Evolutionary conservation across 2,329 filamentous ascomycete species (phyloP).

Genomic region (Saccharata proteae): DNA sequence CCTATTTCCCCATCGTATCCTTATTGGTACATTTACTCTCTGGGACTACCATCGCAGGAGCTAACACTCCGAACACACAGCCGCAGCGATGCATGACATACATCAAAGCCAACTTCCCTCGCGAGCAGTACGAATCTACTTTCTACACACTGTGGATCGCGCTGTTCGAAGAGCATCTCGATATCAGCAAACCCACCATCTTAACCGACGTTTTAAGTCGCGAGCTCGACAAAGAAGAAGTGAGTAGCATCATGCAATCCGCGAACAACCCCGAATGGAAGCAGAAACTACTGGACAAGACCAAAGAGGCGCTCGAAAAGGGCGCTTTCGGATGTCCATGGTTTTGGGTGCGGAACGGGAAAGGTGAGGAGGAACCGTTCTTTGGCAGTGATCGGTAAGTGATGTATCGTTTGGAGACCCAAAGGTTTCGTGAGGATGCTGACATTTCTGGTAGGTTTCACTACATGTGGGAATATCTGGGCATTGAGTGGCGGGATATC

Average conservation of each 20-base stretch:
- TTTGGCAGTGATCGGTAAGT: constrained; percentile 62
- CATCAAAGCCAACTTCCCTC: constrained; percentile 40
- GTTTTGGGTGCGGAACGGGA: constrained; percentile 51
- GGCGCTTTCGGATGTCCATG: constrained; percentile 71
- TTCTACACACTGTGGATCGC: constrained; percentile 45
- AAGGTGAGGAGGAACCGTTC: constrained; percentile 47
- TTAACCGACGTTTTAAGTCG: constrained; percentile 32
- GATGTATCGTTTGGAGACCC: neutral
- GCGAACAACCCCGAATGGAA: constrained; percentile 40
- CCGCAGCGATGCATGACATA: constrained; percentile 55
- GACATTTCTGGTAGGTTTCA: constrained; percentile 40
- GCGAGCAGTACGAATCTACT: constrained; percentile 38
- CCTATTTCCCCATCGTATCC: constrained; percentile 44
- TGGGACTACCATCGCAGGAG: constrained; percentile 24
- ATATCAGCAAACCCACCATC: constrained; percentile 48
- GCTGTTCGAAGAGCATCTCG: constrained; percentile 50
- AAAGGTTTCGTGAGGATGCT: neutral
- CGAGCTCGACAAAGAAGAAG: constrained; percentile 41
- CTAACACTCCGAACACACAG: constrained; percentile 38
- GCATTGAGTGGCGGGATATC: constrained; percentile 46
- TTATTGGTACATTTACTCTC: constrained; percentile 29
- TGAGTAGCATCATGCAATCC: constrained; percentile 43
- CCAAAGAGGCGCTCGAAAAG: constrained; percentile 43
- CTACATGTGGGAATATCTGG: constrained; percentile 56
- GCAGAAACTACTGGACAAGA: constrained; percentile 43